Base-by-base conservation (phyloP, 805 yeast species). In the Lipomyces mesembrius region DNA sequence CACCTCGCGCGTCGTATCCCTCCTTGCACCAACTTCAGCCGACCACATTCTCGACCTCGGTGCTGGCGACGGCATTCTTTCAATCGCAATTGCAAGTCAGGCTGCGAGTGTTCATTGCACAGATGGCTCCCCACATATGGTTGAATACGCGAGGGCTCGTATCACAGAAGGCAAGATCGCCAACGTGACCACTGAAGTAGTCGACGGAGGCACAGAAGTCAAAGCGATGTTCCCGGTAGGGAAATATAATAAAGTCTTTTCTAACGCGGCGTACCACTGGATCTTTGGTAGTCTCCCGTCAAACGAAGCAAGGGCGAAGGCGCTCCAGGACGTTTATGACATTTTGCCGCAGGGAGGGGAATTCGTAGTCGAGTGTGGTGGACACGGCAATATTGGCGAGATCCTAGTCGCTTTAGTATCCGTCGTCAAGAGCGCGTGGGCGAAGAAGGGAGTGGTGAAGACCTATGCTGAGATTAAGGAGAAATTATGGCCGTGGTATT, bases 181-280 rank as follows among this genome's bases (percentile, higher is more conserved):
- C 2, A 64, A 69, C 51, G 56, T 63, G 53, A 65, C 66, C 32
- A 54, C 60, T 9, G 59, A 39, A n/a, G 64, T 69, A 11, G 61
- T 66, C 39, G 72, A 68, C 54, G 69, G 66, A 5, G 59, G 60
- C n/a, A 32, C 56, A 7, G 29, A 35, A 11, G 63, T 60, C 6
- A 29, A 20, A 27, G 57, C 25, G 7, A 34, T 32, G 46, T n/a
- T 68, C 25, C 62, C 63, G 17, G 52, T 39, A 20, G 68, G 63
- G n/a, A 51, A 29, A 35, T 73, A 62, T 67, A 62, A 65, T 60
- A 73, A 69, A 53, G 74, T 73, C 51, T 73, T 73, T 39, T 71
- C 74, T 12, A 73, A 71, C 64, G 75, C 75, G n/a, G 72, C 75
- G 22, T 61, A 72, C 20, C 75, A 73, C 61, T 73, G 75, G 75